A percentile compares a stretch with the other conserved stretches of the same genome.
Conservation (phyloP, 371 early-diverging fungal species). For the Mucor velutinosus region DNA sequence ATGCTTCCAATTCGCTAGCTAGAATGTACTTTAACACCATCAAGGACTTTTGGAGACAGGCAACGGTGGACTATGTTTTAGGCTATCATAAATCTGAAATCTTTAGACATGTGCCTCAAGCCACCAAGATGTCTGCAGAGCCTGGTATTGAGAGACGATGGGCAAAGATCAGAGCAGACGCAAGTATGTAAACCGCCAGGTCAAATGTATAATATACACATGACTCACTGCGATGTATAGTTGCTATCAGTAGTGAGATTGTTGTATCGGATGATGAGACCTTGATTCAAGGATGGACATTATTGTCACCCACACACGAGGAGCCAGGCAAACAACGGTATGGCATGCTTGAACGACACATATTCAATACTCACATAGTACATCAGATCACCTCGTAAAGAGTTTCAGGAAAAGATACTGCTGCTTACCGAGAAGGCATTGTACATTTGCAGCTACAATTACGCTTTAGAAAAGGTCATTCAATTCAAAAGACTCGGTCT, state of each 20-base stretch:
- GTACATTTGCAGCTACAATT: slow-evolving; percentile 76
- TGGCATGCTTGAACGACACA: not conserved
- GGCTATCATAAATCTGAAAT: slow-evolving; percentile 54
- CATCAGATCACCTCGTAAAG: slow-evolving; percentile 13
- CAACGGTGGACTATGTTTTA: slow-evolving; percentile 50
- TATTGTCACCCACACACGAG: slow-evolving; percentile 48
- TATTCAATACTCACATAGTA: not conserved
- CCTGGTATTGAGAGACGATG: slow-evolving; percentile 56
- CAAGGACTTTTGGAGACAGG: slow-evolving; percentile 66
- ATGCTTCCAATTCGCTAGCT: slow-evolving; percentile 72
- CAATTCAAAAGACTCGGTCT: slow-evolving; percentile 68
- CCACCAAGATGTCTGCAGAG: slow-evolving; percentile 51
- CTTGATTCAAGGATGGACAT: slow-evolving; percentile 60
- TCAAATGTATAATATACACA: too few relatives aligned
- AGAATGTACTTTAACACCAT: slow-evolving; percentile 74
- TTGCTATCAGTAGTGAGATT: slow-evolving; percentile 59
- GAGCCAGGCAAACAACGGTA: slow-evolving; percentile 17
- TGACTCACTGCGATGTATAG: slow-evolving; percentile 13
- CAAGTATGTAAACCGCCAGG: slow-evolving; percentile 39
- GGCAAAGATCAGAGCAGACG: slow-evolving; percentile 52
- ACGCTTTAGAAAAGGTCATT: slow-evolving; percentile 71
- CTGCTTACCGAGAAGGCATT: slow-evolving; percentile 68
- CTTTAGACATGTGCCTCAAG: slow-evolving; percentile 48
- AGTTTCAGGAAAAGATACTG: slow-evolving; percentile 74
- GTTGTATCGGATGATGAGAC: slow-evolving; percentile 65